Percentiles rank a stretch among this genome's conserved stretches.
phyloP scores from a whole-genome alignment of 169 alveolate genomes.

The Plasmodium knowlesi region DNA sequence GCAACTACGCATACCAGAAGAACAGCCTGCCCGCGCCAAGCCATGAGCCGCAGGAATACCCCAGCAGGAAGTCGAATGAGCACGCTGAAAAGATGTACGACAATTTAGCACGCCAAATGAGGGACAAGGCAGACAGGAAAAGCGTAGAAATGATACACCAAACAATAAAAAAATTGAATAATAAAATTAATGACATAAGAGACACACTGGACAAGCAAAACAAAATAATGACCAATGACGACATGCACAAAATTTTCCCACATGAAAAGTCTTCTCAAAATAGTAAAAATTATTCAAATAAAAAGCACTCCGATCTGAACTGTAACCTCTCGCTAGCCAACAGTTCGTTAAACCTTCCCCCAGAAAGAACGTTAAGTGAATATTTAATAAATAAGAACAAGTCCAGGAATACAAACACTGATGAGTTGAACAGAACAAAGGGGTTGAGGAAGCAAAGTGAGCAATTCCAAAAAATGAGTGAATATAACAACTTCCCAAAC shows the following conservation, averaged over 20 bases:
- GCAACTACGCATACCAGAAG: not conserved
- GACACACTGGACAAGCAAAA: constrained; percentile 51
- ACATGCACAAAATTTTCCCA: constrained; percentile 11
- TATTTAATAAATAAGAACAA: constrained; percentile 40
- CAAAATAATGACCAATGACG: constrained; percentile 21
- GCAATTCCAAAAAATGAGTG: constrained; percentile 11
- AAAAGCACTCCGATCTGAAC: not conserved
- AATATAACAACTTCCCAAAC: not conserved
- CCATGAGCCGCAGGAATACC: not conserved
- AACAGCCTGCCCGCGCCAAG: not conserved
- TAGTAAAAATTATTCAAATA: constrained; percentile 14
- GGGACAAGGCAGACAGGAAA: constrained; percentile 60
- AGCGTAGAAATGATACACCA: constrained; percentile 67
- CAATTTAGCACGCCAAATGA: constrained; percentile 22
- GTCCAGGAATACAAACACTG: constrained; percentile 32
- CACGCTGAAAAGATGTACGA: constrained; percentile 49
- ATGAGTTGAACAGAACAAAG: not conserved
- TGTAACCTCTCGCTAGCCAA: constrained; percentile 22
- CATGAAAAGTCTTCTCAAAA: constrained; percentile 8
- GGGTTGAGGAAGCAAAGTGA: constrained; percentile 15
- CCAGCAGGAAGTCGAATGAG: constrained; percentile 13
- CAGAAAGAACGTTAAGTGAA: constrained; percentile 65
- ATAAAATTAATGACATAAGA: constrained; percentile 43
- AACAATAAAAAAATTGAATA: constrained; percentile 58
- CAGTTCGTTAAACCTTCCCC: constrained; percentile 13